These are phyloP conservation scores for Suillus lakei DNA, from an alignment of 768 basidiomycete species.

Conservation along the genomic window DNA sequence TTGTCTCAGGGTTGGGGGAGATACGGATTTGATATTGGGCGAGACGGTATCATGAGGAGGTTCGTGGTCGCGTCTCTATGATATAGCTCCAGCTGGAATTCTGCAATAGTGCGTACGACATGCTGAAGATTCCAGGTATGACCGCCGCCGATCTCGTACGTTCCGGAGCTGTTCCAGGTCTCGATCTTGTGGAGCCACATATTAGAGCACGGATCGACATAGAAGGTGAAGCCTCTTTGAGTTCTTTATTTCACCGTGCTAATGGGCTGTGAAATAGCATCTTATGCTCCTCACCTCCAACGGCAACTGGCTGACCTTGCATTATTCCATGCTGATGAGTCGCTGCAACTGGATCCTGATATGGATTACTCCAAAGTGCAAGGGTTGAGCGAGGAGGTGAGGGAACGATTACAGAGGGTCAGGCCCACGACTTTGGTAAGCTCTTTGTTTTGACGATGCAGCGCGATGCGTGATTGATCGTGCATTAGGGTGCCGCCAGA, in stretches of 20 bases:
- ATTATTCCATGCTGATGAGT: conserved; percentile 77
- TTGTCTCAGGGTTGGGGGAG: conserved; percentile 43
- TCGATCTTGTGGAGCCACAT: conserved; percentile 53
- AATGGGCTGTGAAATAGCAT: conserved; percentile 43
- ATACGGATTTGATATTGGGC: conserved; percentile 44
- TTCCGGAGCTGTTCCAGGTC: conserved; percentile 46
- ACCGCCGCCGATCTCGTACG: conserved; percentile 44
- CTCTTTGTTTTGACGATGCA: background rate
- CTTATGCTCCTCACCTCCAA: conserved; percentile 62
- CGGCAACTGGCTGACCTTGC: conserved; percentile 80
- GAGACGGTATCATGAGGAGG: conserved; percentile 53
- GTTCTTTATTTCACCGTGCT: background rate
- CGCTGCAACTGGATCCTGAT: conserved; percentile 64
- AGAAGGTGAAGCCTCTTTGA: conserved; percentile 58
- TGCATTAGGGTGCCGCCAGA: conserved; percentile 81
- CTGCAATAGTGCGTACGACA: conserved; percentile 67
- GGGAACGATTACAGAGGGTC: conserved; percentile 61
- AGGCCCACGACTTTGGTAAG: conserved; percentile 73
- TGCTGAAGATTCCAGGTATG: conserved; percentile 65
- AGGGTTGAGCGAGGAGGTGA: conserved; percentile 79
- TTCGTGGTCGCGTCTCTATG: conserved; percentile 15
- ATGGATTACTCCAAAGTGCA: conserved; percentile 70
- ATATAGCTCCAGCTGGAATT: conserved; percentile 7
- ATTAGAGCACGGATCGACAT: conserved; percentile 67
- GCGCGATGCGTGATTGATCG: conserved; percentile 5